Conservation (phyloP, 2,329 filamentous ascomycete species). For the Hypoxylon sp. region DNA sequence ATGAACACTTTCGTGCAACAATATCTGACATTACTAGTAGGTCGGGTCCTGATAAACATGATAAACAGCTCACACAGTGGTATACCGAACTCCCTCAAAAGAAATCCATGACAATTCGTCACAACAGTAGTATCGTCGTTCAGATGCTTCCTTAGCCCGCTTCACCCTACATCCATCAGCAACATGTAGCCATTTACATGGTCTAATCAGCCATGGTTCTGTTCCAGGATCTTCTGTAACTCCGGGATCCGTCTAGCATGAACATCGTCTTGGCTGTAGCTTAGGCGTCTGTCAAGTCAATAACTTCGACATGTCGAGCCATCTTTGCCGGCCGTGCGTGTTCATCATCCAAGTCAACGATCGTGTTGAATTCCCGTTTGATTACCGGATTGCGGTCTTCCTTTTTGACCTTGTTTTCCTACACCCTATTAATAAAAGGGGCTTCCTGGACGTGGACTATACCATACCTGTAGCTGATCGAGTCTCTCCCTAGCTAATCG, state of each 20-base stretch:
- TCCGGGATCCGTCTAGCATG: background rate
- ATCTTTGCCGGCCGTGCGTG: conserved; percentile 27
- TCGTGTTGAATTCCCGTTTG: conserved; percentile 44
- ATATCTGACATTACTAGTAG: background rate
- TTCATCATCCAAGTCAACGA: conserved; percentile 44
- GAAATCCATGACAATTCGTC: background rate
- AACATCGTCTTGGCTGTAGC: background rate
- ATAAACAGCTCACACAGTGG: background rate
- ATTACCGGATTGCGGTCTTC: conserved; percentile 30
- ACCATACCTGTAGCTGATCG: conserved; percentile 45
- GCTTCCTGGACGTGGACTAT: background rate
- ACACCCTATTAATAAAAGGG: background rate
- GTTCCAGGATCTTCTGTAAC: background rate
- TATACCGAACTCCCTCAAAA: background rate
- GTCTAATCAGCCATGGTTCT: background rate
- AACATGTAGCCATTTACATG: background rate
- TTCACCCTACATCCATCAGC: background rate
- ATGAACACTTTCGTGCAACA: background rate
- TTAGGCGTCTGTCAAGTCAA: conserved; percentile 44
- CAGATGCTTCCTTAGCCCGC: background rate
- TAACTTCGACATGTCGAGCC: conserved; percentile 23
- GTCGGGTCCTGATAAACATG: background rate
- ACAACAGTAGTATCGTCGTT: background rate
- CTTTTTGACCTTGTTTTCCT: conserved; percentile 38
- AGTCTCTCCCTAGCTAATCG: conserved; percentile 48